Evolutionary conservation across 2,329 filamentous ascomycete species (phyloP), one percentile per base, ranked within the genome.

Genomic region (Xylaria sp.): DNA sequence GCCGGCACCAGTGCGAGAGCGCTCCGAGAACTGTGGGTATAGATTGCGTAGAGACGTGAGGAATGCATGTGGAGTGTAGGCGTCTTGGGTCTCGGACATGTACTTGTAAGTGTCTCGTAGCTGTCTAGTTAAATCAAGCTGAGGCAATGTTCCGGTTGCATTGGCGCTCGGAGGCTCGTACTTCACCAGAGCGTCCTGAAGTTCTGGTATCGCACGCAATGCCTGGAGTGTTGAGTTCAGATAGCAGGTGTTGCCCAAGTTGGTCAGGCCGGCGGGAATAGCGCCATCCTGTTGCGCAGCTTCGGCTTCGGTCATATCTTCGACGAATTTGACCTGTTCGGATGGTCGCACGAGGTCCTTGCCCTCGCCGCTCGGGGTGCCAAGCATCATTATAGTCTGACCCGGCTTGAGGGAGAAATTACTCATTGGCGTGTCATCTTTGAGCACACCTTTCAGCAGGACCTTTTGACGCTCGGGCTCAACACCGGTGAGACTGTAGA

Each of bases 281-380:
- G 94, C 94, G 65, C 93, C 94, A 66, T 90, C 91, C 77, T 91
- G 88, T 79, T 90, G 89, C 25, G 96, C 95, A 59, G 90, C 88
- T 79, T 98, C 95, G 33, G 94, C 94, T 78, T 97, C 94, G 29
- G 93, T 96, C 95, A 99, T 97, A 79, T 99, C 96, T 81, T 99
- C 96, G 69, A 97, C 81, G 75, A 99, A 99, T 80, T 92, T 96
- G 76, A 94, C 86, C 72, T 87, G 86, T 76, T 96, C 91, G 77
- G 91, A 92, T 36, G 96, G 96, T 59, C 91, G 89, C 66, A 90
- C 84, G 33, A 92, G 84, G 22, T 83, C 80, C 38, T 80, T 82
- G 47, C 85, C 86, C 57, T 87, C 89, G 15, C 87, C 89, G 22
- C 91, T 89, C 3, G 95, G 92, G 2, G 93, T 96, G 42, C 96